phyloP scores from a whole-genome alignment of 2,329 filamentous ascomycete genomes.

The Penicillium sp. region DNA sequence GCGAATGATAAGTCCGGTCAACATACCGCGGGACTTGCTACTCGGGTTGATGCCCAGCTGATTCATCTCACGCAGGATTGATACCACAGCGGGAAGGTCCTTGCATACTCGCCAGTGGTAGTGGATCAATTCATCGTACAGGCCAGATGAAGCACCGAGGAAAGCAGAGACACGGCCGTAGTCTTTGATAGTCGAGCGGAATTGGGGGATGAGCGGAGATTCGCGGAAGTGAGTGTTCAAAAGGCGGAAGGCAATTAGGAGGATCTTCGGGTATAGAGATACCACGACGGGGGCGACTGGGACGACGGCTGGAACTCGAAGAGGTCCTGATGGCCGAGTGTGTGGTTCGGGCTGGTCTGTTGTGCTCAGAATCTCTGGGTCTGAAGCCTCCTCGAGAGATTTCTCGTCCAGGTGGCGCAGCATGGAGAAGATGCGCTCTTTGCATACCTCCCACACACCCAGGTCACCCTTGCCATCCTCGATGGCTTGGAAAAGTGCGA shows the following conservation, averaged over 20 bases:
- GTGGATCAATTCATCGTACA: constrained; percentile 46
- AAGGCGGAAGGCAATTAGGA: constrained; percentile 41
- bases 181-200: constrained; percentile 40
- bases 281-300: constrained; percentile 33
- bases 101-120: constrained; percentile 44
- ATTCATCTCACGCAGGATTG: constrained; percentile 45
- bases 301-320: constrained; percentile 34
- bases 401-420: constrained; percentile 26
- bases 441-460: constrained; percentile 40
- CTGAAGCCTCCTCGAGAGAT: constrained; percentile 1
- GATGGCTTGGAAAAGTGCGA: constrained; percentile 29
- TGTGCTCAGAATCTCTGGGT: background rate
- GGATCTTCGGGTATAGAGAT: constrained; percentile 41
- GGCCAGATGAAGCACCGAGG: constrained; percentile 40
- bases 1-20: constrained; percentile 31
- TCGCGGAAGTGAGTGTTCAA: constrained; percentile 41
- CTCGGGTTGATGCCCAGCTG: constrained; percentile 41
- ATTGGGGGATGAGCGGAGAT: constrained; percentile 40
- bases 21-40: constrained; percentile 30
- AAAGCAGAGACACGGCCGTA: constrained; percentile 43
- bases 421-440: constrained; percentile 41
- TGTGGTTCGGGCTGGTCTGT: background rate
- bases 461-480: constrained; percentile 31
- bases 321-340: constrained; percentile 3
- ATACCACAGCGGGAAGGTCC: constrained; percentile 40